Evolutionary conservation across 768 basidiomycete genomes (phyloP).

Genomic region (Rhizopogon roseolus): DNA sequence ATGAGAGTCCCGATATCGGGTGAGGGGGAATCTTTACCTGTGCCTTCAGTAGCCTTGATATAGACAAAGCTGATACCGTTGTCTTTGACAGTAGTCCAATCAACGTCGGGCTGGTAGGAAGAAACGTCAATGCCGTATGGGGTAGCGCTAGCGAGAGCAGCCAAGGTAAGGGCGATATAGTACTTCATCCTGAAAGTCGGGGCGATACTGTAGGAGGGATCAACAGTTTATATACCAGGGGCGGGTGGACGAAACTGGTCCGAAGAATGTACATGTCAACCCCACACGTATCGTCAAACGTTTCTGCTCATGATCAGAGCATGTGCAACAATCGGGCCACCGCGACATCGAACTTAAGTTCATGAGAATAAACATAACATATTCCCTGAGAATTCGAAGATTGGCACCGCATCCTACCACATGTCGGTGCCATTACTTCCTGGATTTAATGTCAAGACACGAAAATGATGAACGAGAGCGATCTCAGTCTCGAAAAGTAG

Average conservation of each 20-base stretch:
- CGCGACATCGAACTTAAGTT: neutral
- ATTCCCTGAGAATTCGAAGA: neutral
- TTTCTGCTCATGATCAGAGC: conserved; percentile 6
- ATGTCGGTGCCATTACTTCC: neutral
- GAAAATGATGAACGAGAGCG: neutral
- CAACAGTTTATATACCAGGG: conserved; percentile 6
- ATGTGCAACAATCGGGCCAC: conserved; percentile 9
- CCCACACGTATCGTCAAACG: neutral
- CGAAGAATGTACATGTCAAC: neutral
- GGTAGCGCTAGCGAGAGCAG: conserved; percentile 18
- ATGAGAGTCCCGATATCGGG: neutral
- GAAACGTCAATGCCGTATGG: conserved; percentile 57
- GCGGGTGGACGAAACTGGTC: neutral
- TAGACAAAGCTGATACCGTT: conserved; percentile 53
- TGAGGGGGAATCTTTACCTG: conserved; percentile 27
- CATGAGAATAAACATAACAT: neutral
- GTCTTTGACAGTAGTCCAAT: conserved; percentile 47
- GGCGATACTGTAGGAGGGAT: neutral
- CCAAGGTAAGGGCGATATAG: conserved; percentile 11
- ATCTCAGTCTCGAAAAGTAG: neutral
- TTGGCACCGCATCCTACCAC: neutral
- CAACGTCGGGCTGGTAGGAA: conserved; percentile 38
- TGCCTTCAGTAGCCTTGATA: conserved; percentile 68
- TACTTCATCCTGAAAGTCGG: conserved; percentile 13
- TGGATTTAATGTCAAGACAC: neutral